Base-by-base conservation (phyloP, 768 basidiomycete species). In the Vararia minispora region DNA sequence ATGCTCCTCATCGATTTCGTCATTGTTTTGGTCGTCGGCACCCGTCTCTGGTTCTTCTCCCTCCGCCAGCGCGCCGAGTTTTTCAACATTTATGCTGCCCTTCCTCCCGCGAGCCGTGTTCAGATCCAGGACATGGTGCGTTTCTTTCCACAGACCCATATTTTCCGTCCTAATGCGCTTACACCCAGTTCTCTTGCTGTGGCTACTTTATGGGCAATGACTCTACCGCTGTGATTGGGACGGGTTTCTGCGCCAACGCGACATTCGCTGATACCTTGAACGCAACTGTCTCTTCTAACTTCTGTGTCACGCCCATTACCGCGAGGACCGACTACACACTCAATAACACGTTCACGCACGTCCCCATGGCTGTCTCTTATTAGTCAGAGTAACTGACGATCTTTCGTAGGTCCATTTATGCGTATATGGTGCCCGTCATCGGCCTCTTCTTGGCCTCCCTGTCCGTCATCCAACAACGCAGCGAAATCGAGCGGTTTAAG, bases 391-490 rank as follows among this genome's bases (percentile, higher is more conserved):
- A 8, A 18, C 17, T 39, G 27, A 29, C 11, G 24, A 16, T n/a
- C 3, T 6, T 22, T 35, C 9, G 16, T 31, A 41, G 46, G 29
- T 56, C 74, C 68, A 68, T 81, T 23, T 91, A 89, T 57, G 88
- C 86, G 28, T 91, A 75, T 58, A 87, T 86, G 73, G 77, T 81
- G 6, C 69, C 90, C 48, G 66, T 90, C 38, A 59, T 84, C 28
- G 69, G 71, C 42, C 64, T 92, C 44, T 72, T 90, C 54, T 64
- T 94, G 33, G 76, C 85, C 6, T 80, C 86, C 17, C 67, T 85
- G 39, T 94, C 88, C 60, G 72, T 92, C 29, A 88, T 95, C 53
- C 87, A 83, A 35, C 63, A 88, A 85, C 72, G 87, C 49, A 64
- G 77, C 55, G 79, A 90, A 59, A 67, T 72, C 40, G 81, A 83